Evolutionary conservation across 2,329 filamentous ascomycete species (phyloP).

Genomic region (Fusarium vanettenii): DNA sequence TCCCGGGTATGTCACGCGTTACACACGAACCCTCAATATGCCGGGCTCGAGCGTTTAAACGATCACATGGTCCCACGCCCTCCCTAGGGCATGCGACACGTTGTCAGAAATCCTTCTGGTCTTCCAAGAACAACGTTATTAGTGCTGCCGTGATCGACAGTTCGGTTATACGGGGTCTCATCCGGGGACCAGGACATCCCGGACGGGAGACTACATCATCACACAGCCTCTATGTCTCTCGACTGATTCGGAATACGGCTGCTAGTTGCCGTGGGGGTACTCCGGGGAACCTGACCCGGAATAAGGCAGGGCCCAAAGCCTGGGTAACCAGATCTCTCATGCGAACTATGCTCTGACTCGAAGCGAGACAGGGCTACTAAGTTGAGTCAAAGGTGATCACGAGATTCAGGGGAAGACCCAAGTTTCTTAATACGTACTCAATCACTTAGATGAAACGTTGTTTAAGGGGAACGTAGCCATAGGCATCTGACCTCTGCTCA

Average conservation of each 20-base stretch:
- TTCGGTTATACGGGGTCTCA: conserved; percentile 47
- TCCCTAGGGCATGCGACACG: conserved; percentile 24
- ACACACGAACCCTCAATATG: not conserved
- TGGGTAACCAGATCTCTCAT: not conserved
- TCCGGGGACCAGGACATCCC: not conserved
- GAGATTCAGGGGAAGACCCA: not conserved
- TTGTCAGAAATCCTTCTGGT: conserved; percentile 23
- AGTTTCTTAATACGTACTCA: not conserved
- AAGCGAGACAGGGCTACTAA: not conserved
- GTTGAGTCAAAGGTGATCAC: not conserved
- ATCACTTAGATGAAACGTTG: not conserved
- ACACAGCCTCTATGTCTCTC: not conserved
- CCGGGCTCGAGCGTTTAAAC: not conserved
- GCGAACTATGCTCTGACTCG: not conserved
- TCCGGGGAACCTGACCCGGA: not conserved
- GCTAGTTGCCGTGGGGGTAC: not conserved
- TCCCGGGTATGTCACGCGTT: conserved; percentile 3
- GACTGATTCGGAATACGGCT: not conserved
- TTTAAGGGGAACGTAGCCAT: not conserved
- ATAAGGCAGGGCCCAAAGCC: not conserved
- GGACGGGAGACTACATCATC: not conserved
- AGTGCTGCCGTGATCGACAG: conserved; percentile 55
- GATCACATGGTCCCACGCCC: conserved; percentile 7
- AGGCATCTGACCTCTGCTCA: not conserved
- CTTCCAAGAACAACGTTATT: conserved; percentile 20